These are phyloP conservation scores for Dipteronia dyeriana DNA, from an alignment of 345 rosid genomes.

Conservation along the genomic window DNA sequence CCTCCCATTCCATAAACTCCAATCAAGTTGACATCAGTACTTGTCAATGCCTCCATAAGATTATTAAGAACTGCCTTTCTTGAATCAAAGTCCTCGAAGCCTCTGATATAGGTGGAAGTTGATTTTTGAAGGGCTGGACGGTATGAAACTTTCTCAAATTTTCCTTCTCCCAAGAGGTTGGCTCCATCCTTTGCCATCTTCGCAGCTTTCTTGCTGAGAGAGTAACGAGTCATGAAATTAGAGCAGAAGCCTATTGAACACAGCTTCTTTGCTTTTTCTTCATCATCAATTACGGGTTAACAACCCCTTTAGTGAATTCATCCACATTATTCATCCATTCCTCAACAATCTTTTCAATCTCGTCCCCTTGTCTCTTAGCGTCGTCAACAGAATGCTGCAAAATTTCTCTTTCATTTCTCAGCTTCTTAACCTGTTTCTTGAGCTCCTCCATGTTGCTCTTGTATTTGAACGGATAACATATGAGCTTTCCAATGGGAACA, in stretches of 20 bases:
- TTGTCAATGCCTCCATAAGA: neutral
- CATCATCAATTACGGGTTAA: neutral
- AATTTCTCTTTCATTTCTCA: too few relatives aligned
- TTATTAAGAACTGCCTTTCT: too few relatives aligned
- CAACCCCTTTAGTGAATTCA: neutral
- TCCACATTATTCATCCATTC: neutral
- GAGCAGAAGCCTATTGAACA: neutral
- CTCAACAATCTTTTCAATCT: neutral
- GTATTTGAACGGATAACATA: too few relatives aligned
- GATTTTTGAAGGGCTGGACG: neutral
- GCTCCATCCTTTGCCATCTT: neutral
- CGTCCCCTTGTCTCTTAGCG: too few relatives aligned
- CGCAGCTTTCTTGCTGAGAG: neutral
- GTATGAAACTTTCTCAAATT: neutral
- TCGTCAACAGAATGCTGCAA: too few relatives aligned
- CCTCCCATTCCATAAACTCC: conserved; percentile 16
- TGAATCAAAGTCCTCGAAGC: neutral
- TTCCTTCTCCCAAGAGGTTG: neutral
- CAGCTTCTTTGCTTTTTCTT: too few relatives aligned
- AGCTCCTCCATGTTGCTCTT: too few relatives aligned
- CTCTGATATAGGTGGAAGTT: neutral
- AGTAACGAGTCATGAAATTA: too few relatives aligned
- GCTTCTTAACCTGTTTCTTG: too few relatives aligned
- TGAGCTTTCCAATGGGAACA: too few relatives aligned
- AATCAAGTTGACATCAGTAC: conserved; percentile 1